Conservation (phyloP, 176 grass and related monocot genomes). For the Rhynchospora tenuis region DNA sequence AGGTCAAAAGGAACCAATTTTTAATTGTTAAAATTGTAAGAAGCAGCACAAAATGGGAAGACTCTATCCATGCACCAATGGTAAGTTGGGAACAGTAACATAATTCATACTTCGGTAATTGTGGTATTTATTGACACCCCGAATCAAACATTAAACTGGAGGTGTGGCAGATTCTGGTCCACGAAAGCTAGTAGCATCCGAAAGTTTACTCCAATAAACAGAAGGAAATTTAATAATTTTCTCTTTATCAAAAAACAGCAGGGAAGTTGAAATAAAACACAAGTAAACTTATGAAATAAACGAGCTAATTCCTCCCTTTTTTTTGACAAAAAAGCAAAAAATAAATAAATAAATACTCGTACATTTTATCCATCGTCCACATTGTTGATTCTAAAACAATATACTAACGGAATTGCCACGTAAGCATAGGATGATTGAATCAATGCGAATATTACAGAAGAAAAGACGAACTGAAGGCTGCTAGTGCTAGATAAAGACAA, state of each 20-base stretch:
- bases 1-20: neutral
- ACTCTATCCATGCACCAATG: neutral
- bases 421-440: neutral
- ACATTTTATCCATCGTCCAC: neutral
- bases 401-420: neutral
- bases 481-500: neutral
- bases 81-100: neutral
- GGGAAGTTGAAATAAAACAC: neutral
- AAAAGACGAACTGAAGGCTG: neutral
- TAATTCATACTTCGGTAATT: neutral
- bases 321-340: neutral
- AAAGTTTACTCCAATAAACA: neutral
- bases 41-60: neutral
- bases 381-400: no score
- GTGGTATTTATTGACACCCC: neutral
- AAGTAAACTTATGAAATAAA: neutral
- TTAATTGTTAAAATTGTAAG: neutral
- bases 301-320: neutral
- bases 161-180: neutral
- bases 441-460: neutral
- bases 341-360: neutral
- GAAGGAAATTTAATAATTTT: neutral
- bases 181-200: neutral
- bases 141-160: neutral
- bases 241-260: neutral